A percentile compares a stretch with the other conserved stretches of the same genome.
phyloP scores from a whole-genome alignment of 2,329 filamentous ascomycete genomes.

The Colletotrichum eleusines region DNA sequence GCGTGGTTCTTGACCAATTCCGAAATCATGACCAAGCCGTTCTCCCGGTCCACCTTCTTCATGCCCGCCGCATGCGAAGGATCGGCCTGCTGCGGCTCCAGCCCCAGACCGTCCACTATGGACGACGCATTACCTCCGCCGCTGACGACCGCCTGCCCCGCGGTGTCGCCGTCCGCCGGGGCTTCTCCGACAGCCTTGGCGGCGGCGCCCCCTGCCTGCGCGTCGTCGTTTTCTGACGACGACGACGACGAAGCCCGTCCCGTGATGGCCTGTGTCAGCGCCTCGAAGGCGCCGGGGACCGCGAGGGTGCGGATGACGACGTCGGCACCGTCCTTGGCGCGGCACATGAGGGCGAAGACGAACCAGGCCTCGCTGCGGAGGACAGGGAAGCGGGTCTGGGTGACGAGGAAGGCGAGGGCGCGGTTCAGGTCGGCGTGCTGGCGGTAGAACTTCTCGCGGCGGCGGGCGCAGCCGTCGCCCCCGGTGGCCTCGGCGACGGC shows the following conservation, averaged over 20 bases:
- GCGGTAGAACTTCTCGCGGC: slow-evolving; percentile 58
- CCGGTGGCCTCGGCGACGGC: slow-evolving; percentile 27
- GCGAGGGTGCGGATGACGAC: slow-evolving; percentile 59
- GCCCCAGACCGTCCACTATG: slow-evolving; percentile 51
- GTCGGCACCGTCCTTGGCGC: slow-evolving; percentile 61
- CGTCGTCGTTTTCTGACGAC: too few relatives aligned
- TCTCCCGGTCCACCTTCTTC: slow-evolving; percentile 68
- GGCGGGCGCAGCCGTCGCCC: slow-evolving; percentile 40
- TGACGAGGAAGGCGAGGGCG: slow-evolving; percentile 64
- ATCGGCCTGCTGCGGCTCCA: slow-evolving; percentile 63
- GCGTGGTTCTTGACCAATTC: slow-evolving; percentile 64
- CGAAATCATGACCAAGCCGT: slow-evolving; percentile 69
- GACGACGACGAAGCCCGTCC: slow-evolving; percentile 53
- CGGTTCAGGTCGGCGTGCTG: slow-evolving; percentile 56
- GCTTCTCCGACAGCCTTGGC: slow-evolving; percentile 6
- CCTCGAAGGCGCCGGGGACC: slow-evolving; percentile 55
- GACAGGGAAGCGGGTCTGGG: slow-evolving; percentile 69
- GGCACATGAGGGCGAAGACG: slow-evolving; percentile 70
- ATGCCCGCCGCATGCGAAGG: slow-evolving; percentile 58
- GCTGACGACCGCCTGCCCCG: not conserved
- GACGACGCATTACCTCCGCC: slow-evolving; percentile 35
- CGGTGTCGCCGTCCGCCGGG: not conserved
- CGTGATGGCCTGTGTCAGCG: slow-evolving; percentile 62
- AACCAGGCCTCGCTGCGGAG: slow-evolving; percentile 73
- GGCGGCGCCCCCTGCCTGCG: not conserved